phyloP scores from a whole-genome alignment of 73 alveolate species.

The Stentor coeruleus region DNA sequence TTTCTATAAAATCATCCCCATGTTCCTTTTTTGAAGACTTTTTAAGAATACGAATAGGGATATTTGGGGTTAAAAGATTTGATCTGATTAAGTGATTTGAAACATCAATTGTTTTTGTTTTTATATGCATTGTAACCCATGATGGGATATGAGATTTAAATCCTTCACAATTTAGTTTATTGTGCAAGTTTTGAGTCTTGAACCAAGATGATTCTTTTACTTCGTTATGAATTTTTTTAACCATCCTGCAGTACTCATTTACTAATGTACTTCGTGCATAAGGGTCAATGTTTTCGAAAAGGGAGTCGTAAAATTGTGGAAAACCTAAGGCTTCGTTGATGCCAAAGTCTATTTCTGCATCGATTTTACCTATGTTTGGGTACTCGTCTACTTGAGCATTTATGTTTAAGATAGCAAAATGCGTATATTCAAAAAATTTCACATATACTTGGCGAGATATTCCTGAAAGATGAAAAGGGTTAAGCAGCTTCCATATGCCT shows the following conservation, averaged over 20 bases:
- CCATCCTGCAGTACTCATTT: neutral
- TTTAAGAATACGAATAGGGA: neutral
- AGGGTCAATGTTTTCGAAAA: neutral
- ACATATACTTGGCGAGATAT: neutral
- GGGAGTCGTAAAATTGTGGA: neutral
- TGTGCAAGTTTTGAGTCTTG: neutral
- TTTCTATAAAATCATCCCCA: no score
- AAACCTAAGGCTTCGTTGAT: neutral
- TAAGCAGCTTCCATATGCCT: neutral
- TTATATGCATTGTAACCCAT: neutral
- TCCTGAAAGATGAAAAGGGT: neutral
- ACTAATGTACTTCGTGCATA: neutral
- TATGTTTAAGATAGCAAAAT: neutral
- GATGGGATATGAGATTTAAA: neutral
- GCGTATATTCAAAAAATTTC: neutral
- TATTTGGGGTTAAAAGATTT: neutral
- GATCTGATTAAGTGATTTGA: neutral
- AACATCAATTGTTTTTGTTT: neutral
- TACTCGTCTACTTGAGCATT: neutral
- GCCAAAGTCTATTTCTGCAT: neutral
- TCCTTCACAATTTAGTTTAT: neutral
- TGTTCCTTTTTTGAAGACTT: neutral
- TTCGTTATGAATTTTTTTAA: neutral
- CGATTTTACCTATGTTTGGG: neutral
- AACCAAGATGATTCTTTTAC: neutral